Percentiles rank a stretch among this genome's conserved stretches.
phyloP scores from a whole-genome alignment of 257 asterid species.

The Catharanthus roseus region DNA sequence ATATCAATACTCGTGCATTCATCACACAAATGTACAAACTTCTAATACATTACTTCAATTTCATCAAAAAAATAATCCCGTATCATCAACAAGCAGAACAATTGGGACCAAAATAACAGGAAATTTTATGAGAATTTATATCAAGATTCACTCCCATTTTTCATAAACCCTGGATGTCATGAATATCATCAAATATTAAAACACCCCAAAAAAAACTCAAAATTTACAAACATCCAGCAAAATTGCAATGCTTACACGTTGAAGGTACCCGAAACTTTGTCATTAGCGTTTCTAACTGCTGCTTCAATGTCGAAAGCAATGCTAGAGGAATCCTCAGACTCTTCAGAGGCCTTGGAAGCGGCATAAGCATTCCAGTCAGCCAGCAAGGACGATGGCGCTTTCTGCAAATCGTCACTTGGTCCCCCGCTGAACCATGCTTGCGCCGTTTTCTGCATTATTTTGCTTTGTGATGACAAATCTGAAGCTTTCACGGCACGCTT shows the following conservation, averaged over 20 bases:
- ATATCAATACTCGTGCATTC: not conserved
- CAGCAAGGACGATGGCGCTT: constrained; percentile 55
- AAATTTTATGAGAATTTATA: no score
- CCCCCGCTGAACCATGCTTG: constrained; percentile 88
- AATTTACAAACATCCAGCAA: constrained; percentile 4
- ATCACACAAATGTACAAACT: not conserved
- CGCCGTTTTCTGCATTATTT: constrained; percentile 59
- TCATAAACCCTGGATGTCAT: not conserved
- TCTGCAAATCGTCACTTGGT: constrained; percentile 54
- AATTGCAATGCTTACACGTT: constrained; percentile 45
- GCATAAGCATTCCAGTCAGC: constrained; percentile 95
- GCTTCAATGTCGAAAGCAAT: constrained; percentile 74
- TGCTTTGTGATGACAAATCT: not conserved
- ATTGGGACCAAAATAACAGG: not conserved
- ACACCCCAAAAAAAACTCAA: not conserved
- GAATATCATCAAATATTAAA: not conserved
- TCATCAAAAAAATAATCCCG: not conserved
- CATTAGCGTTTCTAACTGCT: constrained; percentile 70
- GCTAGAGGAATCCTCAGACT: constrained; percentile 35
- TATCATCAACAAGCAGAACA: no score
- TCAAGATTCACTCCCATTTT: not conserved
- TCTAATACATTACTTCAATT: not conserved
- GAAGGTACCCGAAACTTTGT: constrained; percentile 70
- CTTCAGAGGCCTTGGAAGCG: constrained; percentile 39
- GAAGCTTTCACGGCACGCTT: not conserved